phyloP scores from a whole-genome alignment of 1,284 basidiomycete species.

The Moesziomyces sp. region DNA sequence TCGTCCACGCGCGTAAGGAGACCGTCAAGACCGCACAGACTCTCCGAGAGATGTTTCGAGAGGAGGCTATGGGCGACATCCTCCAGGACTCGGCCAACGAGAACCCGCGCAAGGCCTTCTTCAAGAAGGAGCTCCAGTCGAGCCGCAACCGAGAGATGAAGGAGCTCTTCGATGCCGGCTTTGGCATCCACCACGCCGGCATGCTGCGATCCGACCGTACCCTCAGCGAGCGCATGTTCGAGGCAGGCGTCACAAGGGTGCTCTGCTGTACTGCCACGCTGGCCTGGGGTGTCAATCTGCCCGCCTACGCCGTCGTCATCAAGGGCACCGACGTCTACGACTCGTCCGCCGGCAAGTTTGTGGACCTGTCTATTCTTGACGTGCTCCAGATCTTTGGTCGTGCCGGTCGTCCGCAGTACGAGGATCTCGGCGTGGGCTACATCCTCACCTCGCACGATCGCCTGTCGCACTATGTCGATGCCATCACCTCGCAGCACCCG shows the following conservation, averaged over 20 bases:
- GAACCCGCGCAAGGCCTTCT: conserved; percentile 67
- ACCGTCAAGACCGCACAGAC: conserved; percentile 91
- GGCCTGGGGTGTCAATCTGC: conserved; percentile 99
- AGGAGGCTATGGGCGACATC: conserved; percentile 79
- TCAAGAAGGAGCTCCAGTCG: conserved; percentile 80
- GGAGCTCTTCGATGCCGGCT: conserved; percentile 88
- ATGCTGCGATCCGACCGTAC: conserved; percentile 96
- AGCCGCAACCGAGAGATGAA: conserved; percentile 97
- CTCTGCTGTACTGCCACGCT: conserved; percentile 97
- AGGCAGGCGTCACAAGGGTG: conserved; percentile 88
- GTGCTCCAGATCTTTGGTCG: conserved; percentile 96
- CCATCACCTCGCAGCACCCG: conserved; percentile 87
- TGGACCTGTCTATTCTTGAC: conserved; percentile 93
- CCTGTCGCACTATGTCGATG: conserved; percentile 88
- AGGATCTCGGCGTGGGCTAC: conserved; percentile 94
- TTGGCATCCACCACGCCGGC: conserved; percentile 97
- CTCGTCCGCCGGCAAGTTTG: conserved; percentile 72
- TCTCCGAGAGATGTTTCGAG: conserved; percentile 82
- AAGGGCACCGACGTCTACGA: conserved; percentile 96
- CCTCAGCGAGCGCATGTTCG: conserved; percentile 95
- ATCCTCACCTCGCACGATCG: conserved; percentile 96
- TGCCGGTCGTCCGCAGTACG: conserved; percentile 94
- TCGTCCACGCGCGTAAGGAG: conserved; percentile 97
- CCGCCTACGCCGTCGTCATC: conserved; percentile 95
- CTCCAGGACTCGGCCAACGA: conserved; percentile 70